Conservation (phyloP, 2,329 filamentous ascomycete genomes). For the Fusarium sambucinum region DNA sequence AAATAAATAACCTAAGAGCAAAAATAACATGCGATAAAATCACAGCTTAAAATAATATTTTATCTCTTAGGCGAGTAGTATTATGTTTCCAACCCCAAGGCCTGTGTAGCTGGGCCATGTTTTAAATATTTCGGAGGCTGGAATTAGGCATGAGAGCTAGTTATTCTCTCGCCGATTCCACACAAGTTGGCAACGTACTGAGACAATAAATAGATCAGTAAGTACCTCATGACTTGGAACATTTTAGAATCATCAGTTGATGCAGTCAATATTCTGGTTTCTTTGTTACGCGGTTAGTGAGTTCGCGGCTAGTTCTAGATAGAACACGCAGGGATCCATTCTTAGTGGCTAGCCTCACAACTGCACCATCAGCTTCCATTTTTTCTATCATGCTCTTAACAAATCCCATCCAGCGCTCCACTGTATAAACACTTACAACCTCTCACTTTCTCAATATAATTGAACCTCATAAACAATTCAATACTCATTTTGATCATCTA, state of each 20-base stretch:
- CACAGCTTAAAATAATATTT: not conserved
- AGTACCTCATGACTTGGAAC: not conserved
- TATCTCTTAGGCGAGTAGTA: not conserved
- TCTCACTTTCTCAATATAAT: not conserved
- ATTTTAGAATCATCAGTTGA: not conserved
- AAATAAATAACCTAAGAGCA: not conserved
- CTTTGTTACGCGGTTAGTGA: not conserved
- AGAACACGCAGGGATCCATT: slow-evolving; percentile 19
- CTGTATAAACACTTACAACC: not conserved
- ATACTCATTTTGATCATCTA: not conserved
- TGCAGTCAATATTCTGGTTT: not conserved
- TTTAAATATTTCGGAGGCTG: not conserved
- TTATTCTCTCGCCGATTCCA: no score
- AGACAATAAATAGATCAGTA: not conserved
- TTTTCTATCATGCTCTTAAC: slow-evolving; percentile 21
- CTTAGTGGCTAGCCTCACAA: slow-evolving; percentile 23
- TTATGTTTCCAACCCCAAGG: not conserved
- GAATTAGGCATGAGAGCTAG: no score
- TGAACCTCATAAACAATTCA: not conserved
- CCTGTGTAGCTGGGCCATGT: not conserved
- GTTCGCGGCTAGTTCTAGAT: slow-evolving; percentile 16
- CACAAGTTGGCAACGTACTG: no score
- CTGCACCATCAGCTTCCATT: slow-evolving; percentile 28
- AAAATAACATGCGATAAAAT: not conserved
- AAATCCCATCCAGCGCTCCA: not conserved